phyloP scores from a whole-genome alignment of 805 yeast species.

The Cyberlindnera saturnus region DNA sequence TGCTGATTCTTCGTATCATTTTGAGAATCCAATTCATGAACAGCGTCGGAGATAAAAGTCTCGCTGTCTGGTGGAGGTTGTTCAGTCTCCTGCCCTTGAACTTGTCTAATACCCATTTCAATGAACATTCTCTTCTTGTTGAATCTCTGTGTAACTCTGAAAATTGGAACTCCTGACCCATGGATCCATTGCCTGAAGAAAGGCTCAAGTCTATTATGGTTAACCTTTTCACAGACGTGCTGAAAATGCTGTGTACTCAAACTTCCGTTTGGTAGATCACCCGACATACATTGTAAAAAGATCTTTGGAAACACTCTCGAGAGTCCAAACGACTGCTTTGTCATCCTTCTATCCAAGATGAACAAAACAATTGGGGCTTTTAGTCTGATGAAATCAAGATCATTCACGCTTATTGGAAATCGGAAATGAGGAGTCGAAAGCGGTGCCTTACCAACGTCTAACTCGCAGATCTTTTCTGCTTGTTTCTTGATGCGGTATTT shows the following conservation, averaged over 20 bases:
- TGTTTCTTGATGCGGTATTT: conserved; percentile 61
- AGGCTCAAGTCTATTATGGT: conserved; percentile 71
- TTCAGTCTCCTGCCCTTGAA: conserved; percentile 58
- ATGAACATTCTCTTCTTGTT: conserved; percentile 90
- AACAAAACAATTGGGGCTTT: conserved; percentile 84
- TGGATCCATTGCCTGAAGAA: conserved; percentile 94
- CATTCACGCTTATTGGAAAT: conserved; percentile 58
- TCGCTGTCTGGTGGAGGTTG: conserved; percentile 29
- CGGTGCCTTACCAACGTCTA: conserved; percentile 77
- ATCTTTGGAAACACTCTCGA: conserved; percentile 88
- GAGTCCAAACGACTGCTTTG: conserved; percentile 88
- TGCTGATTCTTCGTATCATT: background rate
- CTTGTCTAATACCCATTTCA: conserved; percentile 91
- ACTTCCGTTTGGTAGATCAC: conserved; percentile 75
- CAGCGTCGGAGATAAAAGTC: conserved; percentile 35
- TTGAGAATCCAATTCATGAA: conserved; percentile 7
- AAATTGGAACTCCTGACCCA: conserved; percentile 83
- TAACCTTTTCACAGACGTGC: conserved; percentile 91
- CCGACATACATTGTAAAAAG: conserved; percentile 91
- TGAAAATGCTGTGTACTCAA: conserved; percentile 82
- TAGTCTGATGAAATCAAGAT: conserved; percentile 61
- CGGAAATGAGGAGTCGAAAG: conserved; percentile 63
- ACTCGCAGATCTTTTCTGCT: conserved; percentile 61
- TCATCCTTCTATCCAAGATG: conserved; percentile 87
- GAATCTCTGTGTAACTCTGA: conserved; percentile 84